phyloP scores from a whole-genome alignment of 1,284 basidiomycete species.

The Leccinum griseonigrum region DNA sequence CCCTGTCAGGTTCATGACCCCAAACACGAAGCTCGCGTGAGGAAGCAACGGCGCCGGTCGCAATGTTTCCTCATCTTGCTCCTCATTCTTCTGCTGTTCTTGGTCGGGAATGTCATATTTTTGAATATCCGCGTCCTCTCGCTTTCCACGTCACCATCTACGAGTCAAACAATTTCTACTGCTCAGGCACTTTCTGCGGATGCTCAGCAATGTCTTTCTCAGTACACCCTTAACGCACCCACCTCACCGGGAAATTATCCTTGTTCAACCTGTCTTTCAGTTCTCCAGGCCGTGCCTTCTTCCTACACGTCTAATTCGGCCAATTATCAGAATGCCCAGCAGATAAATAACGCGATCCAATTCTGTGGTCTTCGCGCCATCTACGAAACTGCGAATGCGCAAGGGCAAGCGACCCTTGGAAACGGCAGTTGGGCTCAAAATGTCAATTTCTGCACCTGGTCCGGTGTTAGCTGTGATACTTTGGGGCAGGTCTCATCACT shows the following conservation, averaged over 20 bases:
- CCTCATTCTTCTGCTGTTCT: slow-evolving; percentile 41
- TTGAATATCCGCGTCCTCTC: slow-evolving; percentile 39
- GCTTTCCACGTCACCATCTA: slow-evolving; percentile 14
- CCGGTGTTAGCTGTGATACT: slow-evolving; percentile 44
- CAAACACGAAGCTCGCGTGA: slow-evolving; percentile 25
- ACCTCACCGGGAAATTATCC: slow-evolving; percentile 44
- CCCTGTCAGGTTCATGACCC: slow-evolving; percentile 28
- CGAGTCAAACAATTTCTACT: slow-evolving; percentile 22
- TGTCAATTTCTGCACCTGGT: slow-evolving; percentile 48
- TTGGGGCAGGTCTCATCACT: slow-evolving; percentile 42
- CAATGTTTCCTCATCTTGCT: slow-evolving; percentile 35
- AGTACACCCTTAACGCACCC: slow-evolving; percentile 48
- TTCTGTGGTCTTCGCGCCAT: slow-evolving; percentile 52
- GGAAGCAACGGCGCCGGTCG: slow-evolving; percentile 33
- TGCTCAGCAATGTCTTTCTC: slow-evolving; percentile 44
- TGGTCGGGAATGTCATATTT: slow-evolving; percentile 42
- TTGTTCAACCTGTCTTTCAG: slow-evolving; percentile 46
- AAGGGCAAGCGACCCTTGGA: slow-evolving; percentile 39
- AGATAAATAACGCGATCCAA: slow-evolving; percentile 40
- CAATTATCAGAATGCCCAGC: slow-evolving; percentile 33
- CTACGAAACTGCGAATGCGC: slow-evolving; percentile 41
- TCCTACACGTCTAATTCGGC: slow-evolving; percentile 31
- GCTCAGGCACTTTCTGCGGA: slow-evolving; percentile 36
- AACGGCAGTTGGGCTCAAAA: slow-evolving; percentile 49
- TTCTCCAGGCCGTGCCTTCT: slow-evolving; percentile 40